These are phyloP conservation scores for Pichia insulana DNA, from an alignment of 805 yeast genomes.

Conservation along the genomic window DNA sequence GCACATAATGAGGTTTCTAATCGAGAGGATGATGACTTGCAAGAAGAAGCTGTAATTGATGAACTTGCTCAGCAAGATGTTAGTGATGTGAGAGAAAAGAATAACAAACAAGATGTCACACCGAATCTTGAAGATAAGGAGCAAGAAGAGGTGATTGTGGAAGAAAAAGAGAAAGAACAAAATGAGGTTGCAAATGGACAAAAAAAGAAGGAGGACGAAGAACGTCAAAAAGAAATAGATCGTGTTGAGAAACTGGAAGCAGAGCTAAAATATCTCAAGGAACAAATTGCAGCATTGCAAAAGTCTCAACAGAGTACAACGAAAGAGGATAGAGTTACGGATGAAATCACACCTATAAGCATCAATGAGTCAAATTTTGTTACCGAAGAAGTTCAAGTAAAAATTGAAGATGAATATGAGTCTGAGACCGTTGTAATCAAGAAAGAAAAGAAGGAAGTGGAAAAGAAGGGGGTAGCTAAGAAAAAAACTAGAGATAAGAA, in stretches of 20 bases:
- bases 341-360: background rate
- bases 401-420: background rate
- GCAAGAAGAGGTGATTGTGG: too few relatives aligned
- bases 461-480: slow-evolving; percentile 5
- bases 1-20: too few relatives aligned
- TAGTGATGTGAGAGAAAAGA: too few relatives aligned
- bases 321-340: slow-evolving; percentile 2
- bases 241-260: background rate
- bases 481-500: slow-evolving; percentile 1
- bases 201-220: background rate
- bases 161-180: too few relatives aligned
- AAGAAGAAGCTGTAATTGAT: too few relatives aligned
- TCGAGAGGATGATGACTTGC: too few relatives aligned
- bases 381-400: background rate
- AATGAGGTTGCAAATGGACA: too few relatives aligned
- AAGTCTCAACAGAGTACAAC: slow-evolving; percentile 2
- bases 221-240: background rate
- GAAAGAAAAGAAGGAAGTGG: slow-evolving; percentile 1
- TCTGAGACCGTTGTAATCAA: too few relatives aligned
- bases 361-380: background rate
- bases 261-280: background rate
- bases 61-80: too few relatives aligned
- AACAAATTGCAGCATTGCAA: slow-evolving; percentile 5
- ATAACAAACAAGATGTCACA: too few relatives aligned
- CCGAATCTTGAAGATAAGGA: too few relatives aligned